Percentiles rank a stretch among this genome's conserved stretches.
phyloP scores from a whole-genome alignment of 148 eudicot genomes.

The Amaranthus cruentus region DNA sequence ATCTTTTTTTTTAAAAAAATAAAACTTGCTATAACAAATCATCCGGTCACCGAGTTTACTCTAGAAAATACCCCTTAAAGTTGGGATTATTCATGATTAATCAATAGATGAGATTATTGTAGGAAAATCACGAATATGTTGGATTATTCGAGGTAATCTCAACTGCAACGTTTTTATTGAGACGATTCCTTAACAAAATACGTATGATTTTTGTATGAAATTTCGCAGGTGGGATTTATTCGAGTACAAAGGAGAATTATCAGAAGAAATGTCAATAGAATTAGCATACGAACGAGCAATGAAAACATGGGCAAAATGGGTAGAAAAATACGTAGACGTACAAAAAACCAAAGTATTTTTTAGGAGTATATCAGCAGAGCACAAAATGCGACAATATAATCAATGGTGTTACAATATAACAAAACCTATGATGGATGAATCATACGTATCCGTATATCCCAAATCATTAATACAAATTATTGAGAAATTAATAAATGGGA shows the following conservation, averaged over 20 bases:
- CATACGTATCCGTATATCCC: conserved; percentile 30
- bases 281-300: conserved; percentile 33
- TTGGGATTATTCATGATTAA: too few relatives aligned
- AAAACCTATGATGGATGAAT: conserved; percentile 30
- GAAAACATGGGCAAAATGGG: conserved; percentile 38
- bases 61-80: too few relatives aligned
- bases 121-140: too few relatives aligned
- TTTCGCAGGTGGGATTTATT: conserved; percentile 46
- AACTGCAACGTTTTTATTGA: too few relatives aligned
- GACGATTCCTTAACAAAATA: too few relatives aligned
- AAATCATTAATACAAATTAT: conserved; percentile 23
- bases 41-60: too few relatives aligned
- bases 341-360: conserved; percentile 35
- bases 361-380: conserved; percentile 40
- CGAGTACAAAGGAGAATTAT: conserved; percentile 27
- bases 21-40: too few relatives aligned
- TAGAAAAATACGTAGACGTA: conserved; percentile 26
- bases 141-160: too few relatives aligned
- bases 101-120: too few relatives aligned
- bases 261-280: conserved; percentile 30
- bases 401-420: conserved; percentile 39
- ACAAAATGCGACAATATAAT: conserved; percentile 13
- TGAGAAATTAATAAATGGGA: conserved; percentile 22
- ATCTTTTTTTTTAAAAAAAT: too few relatives aligned
- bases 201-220: not conserved